Evolutionary conservation across 2,329 filamentous ascomycete species (phyloP), one percentile per base, ranked within the genome.

Genomic region (Fusarium sp.): DNA sequence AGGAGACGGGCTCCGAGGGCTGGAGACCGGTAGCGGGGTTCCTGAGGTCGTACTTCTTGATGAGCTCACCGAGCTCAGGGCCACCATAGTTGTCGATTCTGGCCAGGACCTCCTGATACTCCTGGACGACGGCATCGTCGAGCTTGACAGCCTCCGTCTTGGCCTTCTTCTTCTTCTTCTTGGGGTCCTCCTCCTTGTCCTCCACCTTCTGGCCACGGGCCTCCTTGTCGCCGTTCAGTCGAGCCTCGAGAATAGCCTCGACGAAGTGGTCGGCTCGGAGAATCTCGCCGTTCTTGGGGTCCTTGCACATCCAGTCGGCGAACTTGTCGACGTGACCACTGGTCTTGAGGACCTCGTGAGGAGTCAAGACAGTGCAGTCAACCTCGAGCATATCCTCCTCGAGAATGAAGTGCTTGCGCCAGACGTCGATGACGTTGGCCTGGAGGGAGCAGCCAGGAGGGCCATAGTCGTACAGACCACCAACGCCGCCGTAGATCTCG

Each of bases 301-400:
- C 97, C 85, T 97, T 98, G 91, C 94, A 98, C 95, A 98, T 98
- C 94, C 94, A 98, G 84, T 98, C 96, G 84, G 95, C 94, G 81
- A 98, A 98, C 85, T 97, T 97, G 84, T 98, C 96, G 75, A 98
- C 97, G 86, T 99, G 97, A 74, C 97, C 97, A 83, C 91, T 94
- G 63, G 96, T 98, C 89, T 98, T 97, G 81, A 99, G 90, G 40
- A 99, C 94, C 57, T 97, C 94, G 80, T 97, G 91, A 36, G 97
- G 97, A 45, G 97, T 99, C 81, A 99, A 85, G 85, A 96, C 97
- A 42, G 94, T 97, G 86, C 95, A 97, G 86, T 98, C 95, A 75
- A 98, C 91, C 86, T 97, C 95, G 76, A 97, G 91, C 95, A 98
- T 98, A 82, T 97, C 94, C 87, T 98, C 95, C 86, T 95, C 93